A percentile compares a stretch with the other conserved stretches of the same genome.
These are phyloP conservation scores for Sodiomyces alkalinus DNA, from an alignment of 2,329 filamentous ascomycete species.

Conservation along the genomic window DNA sequence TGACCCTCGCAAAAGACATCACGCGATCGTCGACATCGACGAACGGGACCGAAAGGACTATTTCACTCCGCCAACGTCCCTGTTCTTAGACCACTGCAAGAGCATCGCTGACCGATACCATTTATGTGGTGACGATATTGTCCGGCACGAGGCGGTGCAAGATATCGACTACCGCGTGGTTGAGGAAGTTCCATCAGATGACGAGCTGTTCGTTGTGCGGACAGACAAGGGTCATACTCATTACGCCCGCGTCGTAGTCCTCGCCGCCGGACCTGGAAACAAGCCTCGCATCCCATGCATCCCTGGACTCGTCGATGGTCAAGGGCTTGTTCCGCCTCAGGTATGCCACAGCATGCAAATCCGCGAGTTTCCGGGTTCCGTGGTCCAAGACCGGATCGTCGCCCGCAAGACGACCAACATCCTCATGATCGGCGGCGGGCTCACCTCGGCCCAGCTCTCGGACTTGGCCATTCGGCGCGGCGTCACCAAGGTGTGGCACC, in stretches of 20 bases:
- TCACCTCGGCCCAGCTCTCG: constrained; percentile 61
- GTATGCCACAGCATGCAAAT: constrained; percentile 52
- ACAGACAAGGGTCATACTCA: constrained; percentile 34
- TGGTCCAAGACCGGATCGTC: constrained; percentile 37
- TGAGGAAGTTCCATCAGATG: constrained; percentile 25
- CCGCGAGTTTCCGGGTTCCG: constrained; percentile 36
- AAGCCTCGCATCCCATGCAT: constrained; percentile 31
- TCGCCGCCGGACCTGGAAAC: constrained; percentile 57
- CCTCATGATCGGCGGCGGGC: constrained; percentile 57
- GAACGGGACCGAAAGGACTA: constrained; percentile 55
- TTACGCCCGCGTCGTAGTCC: constrained; percentile 47
- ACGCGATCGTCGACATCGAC: constrained; percentile 39
- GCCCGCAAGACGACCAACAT: constrained; percentile 39
- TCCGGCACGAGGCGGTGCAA: constrained; percentile 43
- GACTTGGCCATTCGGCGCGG: constrained; percentile 51
- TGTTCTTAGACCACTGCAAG: constrained; percentile 48
- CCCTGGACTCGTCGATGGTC: constrained; percentile 14
- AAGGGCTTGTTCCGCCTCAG: constrained; percentile 17
- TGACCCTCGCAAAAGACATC: constrained; percentile 23
- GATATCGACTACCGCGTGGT: constrained; percentile 45
- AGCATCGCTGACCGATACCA: constrained; percentile 42
- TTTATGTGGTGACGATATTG: constrained; percentile 35
- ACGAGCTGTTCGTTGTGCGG: constrained; percentile 49
- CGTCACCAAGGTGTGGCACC: constrained; percentile 51
- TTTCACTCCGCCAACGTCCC: constrained; percentile 44